These are phyloP conservation scores for Thinopyrum elongatum DNA, from an alignment of 176 grass and related monocot genomes.

Conservation along the genomic window DNA sequence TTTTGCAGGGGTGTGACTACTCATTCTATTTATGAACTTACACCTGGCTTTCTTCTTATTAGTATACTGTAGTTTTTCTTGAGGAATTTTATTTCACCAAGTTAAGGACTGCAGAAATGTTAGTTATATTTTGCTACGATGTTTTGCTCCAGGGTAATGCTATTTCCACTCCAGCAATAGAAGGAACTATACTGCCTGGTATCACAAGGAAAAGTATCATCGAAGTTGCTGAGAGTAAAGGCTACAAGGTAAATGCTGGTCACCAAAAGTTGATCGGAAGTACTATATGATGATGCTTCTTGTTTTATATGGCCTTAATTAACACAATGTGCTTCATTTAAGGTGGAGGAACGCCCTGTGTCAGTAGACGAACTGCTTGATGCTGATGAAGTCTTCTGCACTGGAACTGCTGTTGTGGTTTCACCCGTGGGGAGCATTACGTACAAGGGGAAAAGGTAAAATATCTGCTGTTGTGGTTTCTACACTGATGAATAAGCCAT, in stretches of 20 bases:
- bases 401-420: slow-evolving; percentile 83
- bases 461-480: too few species aligned
- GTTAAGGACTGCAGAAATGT: background rate
- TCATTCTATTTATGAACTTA: background rate
- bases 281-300: slow-evolving; percentile 10
- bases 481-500: background rate
- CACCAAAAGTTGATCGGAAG: background rate
- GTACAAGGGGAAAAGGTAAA: slow-evolving; percentile 61
- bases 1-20: background rate
- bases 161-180: slow-evolving; percentile 73
- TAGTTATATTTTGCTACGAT: background rate
- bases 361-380: slow-evolving; percentile 76
- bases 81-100: background rate
- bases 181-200: slow-evolving; percentile 91
- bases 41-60: background rate
- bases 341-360: slow-evolving; percentile 76
- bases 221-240: slow-evolving; percentile 67
- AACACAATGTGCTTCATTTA: slow-evolving; percentile 16
- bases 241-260: slow-evolving; percentile 54
- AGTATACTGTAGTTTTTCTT: background rate
- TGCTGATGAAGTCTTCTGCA: slow-evolving; percentile 93
- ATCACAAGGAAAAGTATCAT: slow-evolving; percentile 95
- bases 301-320: background rate
- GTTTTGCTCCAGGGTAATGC: slow-evolving; percentile 54
- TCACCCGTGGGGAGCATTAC: slow-evolving; percentile 88